Evolutionary conservation across 2,329 filamentous ascomycete species (phyloP).

Genomic region (Neofusicoccum kwambonambiense): DNA sequence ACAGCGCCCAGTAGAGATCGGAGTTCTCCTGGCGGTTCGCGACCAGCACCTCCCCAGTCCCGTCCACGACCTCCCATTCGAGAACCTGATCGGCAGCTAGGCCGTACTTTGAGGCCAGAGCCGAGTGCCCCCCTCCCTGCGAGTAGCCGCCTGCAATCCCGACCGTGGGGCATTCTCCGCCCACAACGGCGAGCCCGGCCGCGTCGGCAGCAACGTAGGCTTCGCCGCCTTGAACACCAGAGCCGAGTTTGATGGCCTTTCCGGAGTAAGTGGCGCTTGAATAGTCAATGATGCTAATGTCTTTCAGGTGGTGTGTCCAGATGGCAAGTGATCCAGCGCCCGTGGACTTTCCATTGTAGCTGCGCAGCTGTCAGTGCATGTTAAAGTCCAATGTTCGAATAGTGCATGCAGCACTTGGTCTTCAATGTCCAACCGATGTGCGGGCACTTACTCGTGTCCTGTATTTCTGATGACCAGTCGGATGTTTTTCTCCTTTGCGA

Average conservation of each 20-base stretch:
- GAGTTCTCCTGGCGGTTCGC: conserved; percentile 26
- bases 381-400: no score
- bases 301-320: conserved; percentile 39
- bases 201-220: conserved; percentile 26
- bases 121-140: conserved; percentile 32
- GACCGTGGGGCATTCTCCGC: conserved; percentile 34
- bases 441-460: no score
- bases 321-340: conserved; percentile 33
- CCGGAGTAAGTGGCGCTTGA: conserved; percentile 26
- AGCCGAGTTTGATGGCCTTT: conserved; percentile 30
- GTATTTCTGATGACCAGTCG: no score
- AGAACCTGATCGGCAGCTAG: conserved; percentile 33
- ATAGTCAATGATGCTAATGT: conserved; percentile 32
- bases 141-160: conserved; percentile 34
- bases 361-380: neutral
- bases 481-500: no score
- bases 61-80: conserved; percentile 33
- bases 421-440: no score
- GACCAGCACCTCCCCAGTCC: conserved; percentile 28
- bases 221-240: conserved; percentile 35
- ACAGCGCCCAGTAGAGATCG: conserved; percentile 38
- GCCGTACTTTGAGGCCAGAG: conserved; percentile 20
- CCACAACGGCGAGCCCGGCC: conserved; percentile 26
- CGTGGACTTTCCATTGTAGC: conserved; percentile 34
- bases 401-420: no score